These are phyloP conservation scores for Aspergillus conjunctus DNA, from an alignment of 495 filamentous ascomycete genomes.

Conservation along the genomic window DNA sequence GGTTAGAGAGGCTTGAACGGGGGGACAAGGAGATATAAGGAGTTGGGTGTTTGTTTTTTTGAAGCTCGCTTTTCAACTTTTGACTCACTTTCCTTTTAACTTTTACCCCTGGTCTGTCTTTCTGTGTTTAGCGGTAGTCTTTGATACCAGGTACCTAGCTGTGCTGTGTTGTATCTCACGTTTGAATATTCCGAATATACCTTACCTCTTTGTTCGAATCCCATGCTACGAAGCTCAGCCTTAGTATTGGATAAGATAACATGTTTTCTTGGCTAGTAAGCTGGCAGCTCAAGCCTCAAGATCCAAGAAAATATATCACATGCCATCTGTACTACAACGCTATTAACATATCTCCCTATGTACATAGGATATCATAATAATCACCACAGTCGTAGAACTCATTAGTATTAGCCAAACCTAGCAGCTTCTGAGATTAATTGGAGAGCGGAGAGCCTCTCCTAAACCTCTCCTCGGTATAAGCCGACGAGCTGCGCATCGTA, in stretches of 20 bases:
- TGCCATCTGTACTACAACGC: no score
- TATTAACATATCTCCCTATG: not conserved
- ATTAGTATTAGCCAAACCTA: slow-evolving; percentile 4
- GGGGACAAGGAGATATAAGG: slow-evolving; percentile 9
- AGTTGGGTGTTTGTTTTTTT: slow-evolving; percentile 18
- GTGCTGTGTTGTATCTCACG: not conserved
- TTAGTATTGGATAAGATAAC: no score
- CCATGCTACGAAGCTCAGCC: no score
- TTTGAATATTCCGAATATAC: slow-evolving; percentile 6
- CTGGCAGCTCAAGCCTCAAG: not conserved
- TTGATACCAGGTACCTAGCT: slow-evolving; percentile 5
- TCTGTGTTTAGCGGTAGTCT: slow-evolving; percentile 17
- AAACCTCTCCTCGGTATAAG: slow-evolving; percentile 25
- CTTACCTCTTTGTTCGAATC: not conserved
- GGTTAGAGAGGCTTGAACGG: slow-evolving; percentile 18
- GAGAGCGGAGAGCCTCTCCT: slow-evolving; percentile 34
- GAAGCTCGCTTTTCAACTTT: not conserved
- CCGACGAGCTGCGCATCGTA: slow-evolving; percentile 32
- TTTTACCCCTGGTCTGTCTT: slow-evolving; percentile 5
- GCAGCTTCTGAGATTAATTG: slow-evolving; percentile 21
- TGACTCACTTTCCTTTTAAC: slow-evolving; percentile 1
- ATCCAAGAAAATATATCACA: no score
- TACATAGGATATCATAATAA: not conserved
- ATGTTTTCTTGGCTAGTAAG: no score
- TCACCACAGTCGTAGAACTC: not conserved